A percentile compares a stretch with the other conserved stretches of the same genome.
Evolutionary conservation across 2,329 filamentous ascomycete genomes (phyloP).

Genomic region (Sclerotinia spermophila): DNA sequence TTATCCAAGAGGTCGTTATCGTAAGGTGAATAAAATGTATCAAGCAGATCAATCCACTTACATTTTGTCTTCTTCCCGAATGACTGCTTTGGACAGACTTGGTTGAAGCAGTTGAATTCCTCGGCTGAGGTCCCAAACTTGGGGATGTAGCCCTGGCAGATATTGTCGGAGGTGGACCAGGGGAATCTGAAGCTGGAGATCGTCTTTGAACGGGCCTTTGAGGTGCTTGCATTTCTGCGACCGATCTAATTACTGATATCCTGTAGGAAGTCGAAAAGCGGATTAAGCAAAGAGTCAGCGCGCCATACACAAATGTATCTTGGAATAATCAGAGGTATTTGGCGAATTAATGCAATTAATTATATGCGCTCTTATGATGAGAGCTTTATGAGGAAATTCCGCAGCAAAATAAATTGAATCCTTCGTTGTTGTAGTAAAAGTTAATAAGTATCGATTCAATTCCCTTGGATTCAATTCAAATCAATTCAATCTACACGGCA

Average conservation of each 20-base stretch:
- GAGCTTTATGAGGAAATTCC: background rate
- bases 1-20: background rate
- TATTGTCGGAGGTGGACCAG: constrained; percentile 51
- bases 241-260: constrained; percentile 11
- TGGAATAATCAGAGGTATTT: background rate
- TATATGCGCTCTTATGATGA: background rate
- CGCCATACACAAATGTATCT: constrained; percentile 7
- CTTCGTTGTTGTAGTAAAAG: background rate
- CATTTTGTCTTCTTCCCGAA: constrained; percentile 53
- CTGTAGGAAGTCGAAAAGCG: background rate
- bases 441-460: background rate
- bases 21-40: background rate
- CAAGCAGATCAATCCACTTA: constrained; percentile 43
- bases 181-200: constrained; percentile 60
- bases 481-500: constrained; percentile 7
- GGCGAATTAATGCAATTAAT: background rate
- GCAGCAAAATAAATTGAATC: background rate
- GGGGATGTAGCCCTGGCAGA: constrained; percentile 59
- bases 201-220: constrained; percentile 57
- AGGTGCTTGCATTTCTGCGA: constrained; percentile 49
- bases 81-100: constrained; percentile 52
- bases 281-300: constrained; percentile 21
- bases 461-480: background rate
- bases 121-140: constrained; percentile 49
- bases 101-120: constrained; percentile 62